These are phyloP conservation scores for Fusarium anthophilum DNA, from an alignment of 2,329 filamentous ascomycete genomes.

Conservation along the genomic window DNA sequence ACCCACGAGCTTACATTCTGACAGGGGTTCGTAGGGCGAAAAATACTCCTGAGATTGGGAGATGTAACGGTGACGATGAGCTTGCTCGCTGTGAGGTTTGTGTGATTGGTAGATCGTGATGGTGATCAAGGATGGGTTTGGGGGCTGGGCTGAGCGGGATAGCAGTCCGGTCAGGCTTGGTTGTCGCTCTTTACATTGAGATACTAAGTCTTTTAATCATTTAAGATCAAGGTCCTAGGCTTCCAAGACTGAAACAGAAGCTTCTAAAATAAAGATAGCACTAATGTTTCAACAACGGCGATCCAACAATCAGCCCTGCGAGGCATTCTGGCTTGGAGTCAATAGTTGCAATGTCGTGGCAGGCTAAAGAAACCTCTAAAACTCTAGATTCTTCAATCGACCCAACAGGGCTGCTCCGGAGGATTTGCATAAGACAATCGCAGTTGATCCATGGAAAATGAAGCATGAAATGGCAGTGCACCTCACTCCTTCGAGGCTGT, in stretches of 20 bases:
- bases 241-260: not conserved
- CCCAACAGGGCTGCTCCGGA: not conserved
- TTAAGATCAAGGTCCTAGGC: too few species aligned
- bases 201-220: too few species aligned
- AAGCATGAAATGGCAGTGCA: not conserved
- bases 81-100: not conserved
- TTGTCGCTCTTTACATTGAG: not conserved
- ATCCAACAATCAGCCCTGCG: not conserved
- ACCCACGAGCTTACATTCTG: slow-evolving; percentile 16
- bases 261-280: rapidly evolving
- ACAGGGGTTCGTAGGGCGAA: not conserved
- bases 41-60: not conserved
- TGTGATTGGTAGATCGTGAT: not conserved
- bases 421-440: not conserved
- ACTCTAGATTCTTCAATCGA: rapidly evolving
- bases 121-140: not conserved
- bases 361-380: not conserved
- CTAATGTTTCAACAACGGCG: not conserved
- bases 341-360: not conserved
- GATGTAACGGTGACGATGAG: slow-evolving; percentile 1
- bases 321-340: not conserved
- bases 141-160: not conserved
- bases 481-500: not conserved
- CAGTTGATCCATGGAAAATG: not conserved
- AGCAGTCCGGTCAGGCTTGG: not conserved